Evolutionary conservation across 202 grass and related monocot genomes (phyloP).

Genomic region (Eragrostis tef): DNA sequence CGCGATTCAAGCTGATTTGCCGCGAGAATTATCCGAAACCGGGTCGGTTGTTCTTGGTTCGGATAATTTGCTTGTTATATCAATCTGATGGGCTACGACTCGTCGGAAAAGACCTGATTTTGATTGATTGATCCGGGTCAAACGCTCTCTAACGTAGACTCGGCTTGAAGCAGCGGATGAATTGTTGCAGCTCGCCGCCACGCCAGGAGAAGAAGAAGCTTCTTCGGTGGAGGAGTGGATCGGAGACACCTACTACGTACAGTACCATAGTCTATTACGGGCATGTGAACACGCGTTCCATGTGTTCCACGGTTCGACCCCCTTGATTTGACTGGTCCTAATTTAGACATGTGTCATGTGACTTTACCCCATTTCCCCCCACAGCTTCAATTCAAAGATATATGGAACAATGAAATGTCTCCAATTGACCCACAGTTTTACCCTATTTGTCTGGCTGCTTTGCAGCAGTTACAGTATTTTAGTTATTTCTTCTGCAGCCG

Average conservation of each 20-base stretch:
- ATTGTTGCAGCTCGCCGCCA: not conserved
- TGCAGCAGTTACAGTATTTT: too few species aligned
- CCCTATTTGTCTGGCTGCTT: too few species aligned
- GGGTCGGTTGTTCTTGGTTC: not conserved
- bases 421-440: too few species aligned
- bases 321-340: not conserved
- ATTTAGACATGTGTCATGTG: not conserved
- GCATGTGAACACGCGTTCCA: not conserved
- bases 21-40: not conserved
- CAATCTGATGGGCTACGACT: not conserved
- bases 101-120: not conserved
- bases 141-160: not conserved
- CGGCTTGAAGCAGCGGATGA: not conserved
- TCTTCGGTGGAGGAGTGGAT: not conserved
- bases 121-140: slow-evolving; percentile 16
- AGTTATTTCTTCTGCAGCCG: too few species aligned
- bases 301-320: not conserved
- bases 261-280: not conserved
- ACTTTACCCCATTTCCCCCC: too few species aligned
- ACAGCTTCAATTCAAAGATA: too few species aligned
- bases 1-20: not conserved
- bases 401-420: too few species aligned
- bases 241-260: not conserved
- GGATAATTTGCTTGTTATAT: not conserved
- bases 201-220: not conserved